A percentile compares a stretch with the other conserved stretches of the same genome.
Evolutionary conservation across 148 eudicot species (phyloP).

Genomic region (Dianthus caryophyllus): DNA sequence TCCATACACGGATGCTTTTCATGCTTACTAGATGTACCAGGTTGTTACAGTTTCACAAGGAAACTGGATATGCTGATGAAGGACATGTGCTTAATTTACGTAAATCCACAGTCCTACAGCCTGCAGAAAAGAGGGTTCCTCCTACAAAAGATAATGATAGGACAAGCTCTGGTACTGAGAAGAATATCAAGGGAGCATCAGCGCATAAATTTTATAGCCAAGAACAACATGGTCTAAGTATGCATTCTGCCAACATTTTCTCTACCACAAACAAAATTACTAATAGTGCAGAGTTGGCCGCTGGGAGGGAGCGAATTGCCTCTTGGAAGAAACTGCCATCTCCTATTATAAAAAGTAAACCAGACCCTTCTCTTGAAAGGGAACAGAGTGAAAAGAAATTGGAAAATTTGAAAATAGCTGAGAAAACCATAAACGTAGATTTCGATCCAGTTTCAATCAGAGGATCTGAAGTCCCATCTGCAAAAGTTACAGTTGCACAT

Average conservation of each 20-base stretch:
- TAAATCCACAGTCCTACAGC: conserved; percentile 59
- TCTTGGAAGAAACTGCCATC: conserved; percentile 95
- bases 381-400: conserved; percentile 37
- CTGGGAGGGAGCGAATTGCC: conserved; percentile 67
- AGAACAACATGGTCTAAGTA: conserved; percentile 55
- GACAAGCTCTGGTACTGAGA: conserved; percentile 37
- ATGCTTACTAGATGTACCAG: conserved; percentile 97
- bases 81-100: conserved; percentile 68
- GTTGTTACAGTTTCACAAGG: conserved; percentile 96
- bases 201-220: conserved; percentile 79
- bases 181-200: conserved; percentile 40
- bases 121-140: conserved; percentile 53
- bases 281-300: conserved; percentile 46
- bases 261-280: conserved; percentile 37
- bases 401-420: conserved; percentile 34
- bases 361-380: conserved; percentile 39
- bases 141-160: conserved; percentile 33
- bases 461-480: conserved; percentile 45
- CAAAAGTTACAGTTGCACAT: conserved; percentile 52
- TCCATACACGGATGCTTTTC: conserved; percentile 97
- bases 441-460: conserved; percentile 35
- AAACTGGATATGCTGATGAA: conserved; percentile 91
- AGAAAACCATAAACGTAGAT: conserved; percentile 32
- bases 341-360: conserved; percentile 53
- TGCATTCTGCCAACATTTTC: conserved; percentile 36